Evolutionary conservation across 108 stramenopile species (phyloP).

Genomic region (Parmales sp.): DNA sequence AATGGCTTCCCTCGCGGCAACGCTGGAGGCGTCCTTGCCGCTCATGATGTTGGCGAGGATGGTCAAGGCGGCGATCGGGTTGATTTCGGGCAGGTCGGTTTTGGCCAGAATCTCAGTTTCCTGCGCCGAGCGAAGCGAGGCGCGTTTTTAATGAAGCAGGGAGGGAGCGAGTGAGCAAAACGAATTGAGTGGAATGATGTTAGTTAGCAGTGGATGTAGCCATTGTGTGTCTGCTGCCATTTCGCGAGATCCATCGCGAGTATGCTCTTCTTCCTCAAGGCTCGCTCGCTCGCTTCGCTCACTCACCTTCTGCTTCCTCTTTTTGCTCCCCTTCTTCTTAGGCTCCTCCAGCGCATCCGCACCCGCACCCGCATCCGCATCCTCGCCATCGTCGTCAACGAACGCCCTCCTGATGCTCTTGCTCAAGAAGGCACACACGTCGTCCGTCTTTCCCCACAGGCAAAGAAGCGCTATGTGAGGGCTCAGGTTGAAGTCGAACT

Average conservation of each 20-base stretch:
- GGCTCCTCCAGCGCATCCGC: neutral
- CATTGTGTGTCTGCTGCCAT: too few species aligned
- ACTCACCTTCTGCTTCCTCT: conserved; percentile 2
- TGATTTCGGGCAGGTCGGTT: neutral
- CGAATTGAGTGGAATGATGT: too few species aligned
- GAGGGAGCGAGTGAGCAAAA: neutral
- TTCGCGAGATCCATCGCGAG: too few species aligned
- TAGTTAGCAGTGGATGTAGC: too few species aligned
- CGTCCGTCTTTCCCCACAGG: conserved; percentile 44
- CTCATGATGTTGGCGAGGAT: conserved; percentile 9
- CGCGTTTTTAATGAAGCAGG: neutral
- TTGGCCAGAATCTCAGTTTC: too few species aligned
- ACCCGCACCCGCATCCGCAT: neutral
- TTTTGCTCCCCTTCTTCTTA: neutral
- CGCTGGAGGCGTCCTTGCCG: neutral
- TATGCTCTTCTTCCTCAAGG: too few species aligned
- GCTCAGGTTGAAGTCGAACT: conserved; percentile 22
- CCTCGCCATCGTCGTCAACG: neutral
- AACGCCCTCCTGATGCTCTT: conserved; percentile 2
- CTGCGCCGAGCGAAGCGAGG: neutral
- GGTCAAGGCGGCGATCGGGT: conserved; percentile 1
- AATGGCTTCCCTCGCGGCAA: neutral
- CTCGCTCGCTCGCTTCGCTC: too few species aligned
- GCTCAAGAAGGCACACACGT: neutral
- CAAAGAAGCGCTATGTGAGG: conserved; percentile 52